phyloP scores from a whole-genome alignment of 1,139 yeast species.

The Yamadazyma diddensiae region DNA sequence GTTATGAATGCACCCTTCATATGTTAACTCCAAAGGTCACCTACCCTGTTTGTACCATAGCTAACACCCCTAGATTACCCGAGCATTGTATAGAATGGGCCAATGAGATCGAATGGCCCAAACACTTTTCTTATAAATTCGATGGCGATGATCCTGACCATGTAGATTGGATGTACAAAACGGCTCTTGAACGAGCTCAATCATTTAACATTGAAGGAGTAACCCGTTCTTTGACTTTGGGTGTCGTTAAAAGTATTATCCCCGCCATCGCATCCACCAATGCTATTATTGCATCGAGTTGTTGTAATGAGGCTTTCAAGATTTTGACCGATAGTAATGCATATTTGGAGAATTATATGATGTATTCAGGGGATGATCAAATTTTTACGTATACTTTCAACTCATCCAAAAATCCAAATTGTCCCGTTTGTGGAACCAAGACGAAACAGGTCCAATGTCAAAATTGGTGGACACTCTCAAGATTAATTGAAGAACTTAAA shows the following conservation, averaged over 20 bases:
- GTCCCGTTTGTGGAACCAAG: slow-evolving; percentile 71
- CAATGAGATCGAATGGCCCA: slow-evolving; percentile 72
- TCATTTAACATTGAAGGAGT: slow-evolving; percentile 71
- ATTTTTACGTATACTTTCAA: slow-evolving; percentile 72
- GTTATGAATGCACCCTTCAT: slow-evolving; percentile 90
- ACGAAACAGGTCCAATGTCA: slow-evolving; percentile 33
- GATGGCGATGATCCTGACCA: slow-evolving; percentile 73
- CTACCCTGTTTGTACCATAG: slow-evolving; percentile 91
- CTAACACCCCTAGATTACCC: slow-evolving; percentile 88
- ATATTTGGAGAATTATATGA: slow-evolving; percentile 74
- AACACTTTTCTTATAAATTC: slow-evolving; percentile 42
- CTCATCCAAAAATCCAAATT: slow-evolving; percentile 56
- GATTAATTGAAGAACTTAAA: slow-evolving; percentile 42
- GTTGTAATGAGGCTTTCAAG: slow-evolving; percentile 86
- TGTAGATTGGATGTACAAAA: slow-evolving; percentile 60
- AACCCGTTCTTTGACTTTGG: slow-evolving; percentile 68
- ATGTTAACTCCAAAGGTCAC: slow-evolving; percentile 68
- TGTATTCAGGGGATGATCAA: slow-evolving; percentile 79
- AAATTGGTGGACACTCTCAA: slow-evolving; percentile 44
- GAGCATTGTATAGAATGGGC: slow-evolving; percentile 97
- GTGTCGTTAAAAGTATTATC: slow-evolving; percentile 87
- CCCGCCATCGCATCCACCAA: slow-evolving; percentile 96
- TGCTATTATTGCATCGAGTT: slow-evolving; percentile 87
- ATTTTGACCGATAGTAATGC: slow-evolving; percentile 69
- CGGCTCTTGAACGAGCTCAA: slow-evolving; percentile 58